Percentiles rank a stretch among this genome's conserved stretches.
phyloP scores from a whole-genome alignment of 768 basidiomycete genomes.

The Sarcomyxa edulis region DNA sequence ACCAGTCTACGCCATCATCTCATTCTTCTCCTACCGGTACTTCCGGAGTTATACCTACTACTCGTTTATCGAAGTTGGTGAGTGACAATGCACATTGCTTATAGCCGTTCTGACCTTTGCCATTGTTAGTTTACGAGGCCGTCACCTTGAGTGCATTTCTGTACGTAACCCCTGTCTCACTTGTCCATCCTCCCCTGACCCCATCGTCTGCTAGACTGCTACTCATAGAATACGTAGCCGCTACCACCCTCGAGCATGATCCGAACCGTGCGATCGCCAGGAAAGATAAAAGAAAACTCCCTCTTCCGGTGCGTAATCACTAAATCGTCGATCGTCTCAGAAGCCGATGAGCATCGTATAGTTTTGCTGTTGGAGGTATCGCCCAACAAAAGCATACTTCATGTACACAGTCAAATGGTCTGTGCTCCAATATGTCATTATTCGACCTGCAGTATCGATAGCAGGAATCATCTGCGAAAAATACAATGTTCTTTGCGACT shows the following conservation, averaged over 20 bases:
- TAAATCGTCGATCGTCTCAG: neutral
- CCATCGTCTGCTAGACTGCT: conserved; percentile 48
- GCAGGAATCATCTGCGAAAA: conserved; percentile 76
- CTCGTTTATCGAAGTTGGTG: conserved; percentile 40
- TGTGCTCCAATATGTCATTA: conserved; percentile 84
- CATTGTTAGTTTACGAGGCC: conserved; percentile 39
- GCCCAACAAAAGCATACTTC: conserved; percentile 87
- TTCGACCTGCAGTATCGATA: conserved; percentile 64
- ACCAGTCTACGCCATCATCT: conserved; percentile 72
- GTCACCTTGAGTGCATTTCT: conserved; percentile 84
- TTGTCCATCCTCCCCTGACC: conserved; percentile 4
- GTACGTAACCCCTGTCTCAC: conserved; percentile 32
- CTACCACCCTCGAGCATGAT: conserved; percentile 55
- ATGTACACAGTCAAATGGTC: conserved; percentile 89
- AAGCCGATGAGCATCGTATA: conserved; percentile 18
- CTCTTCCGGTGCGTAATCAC: conserved; percentile 46
- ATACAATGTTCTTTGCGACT: conserved; percentile 63
- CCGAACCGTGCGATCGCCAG: conserved; percentile 65
- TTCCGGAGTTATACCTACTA: conserved; percentile 68
- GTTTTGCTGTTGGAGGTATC: conserved; percentile 80
- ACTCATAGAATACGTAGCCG: conserved; percentile 80
- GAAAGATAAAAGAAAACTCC: conserved; percentile 74
- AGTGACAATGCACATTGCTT: conserved; percentile 61
- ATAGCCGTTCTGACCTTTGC: conserved; percentile 8
- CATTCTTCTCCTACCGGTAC: conserved; percentile 82